Evolutionary conservation across 1,284 basidiomycete species (phyloP).

Genomic region (Phenoliferia sp.): DNA sequence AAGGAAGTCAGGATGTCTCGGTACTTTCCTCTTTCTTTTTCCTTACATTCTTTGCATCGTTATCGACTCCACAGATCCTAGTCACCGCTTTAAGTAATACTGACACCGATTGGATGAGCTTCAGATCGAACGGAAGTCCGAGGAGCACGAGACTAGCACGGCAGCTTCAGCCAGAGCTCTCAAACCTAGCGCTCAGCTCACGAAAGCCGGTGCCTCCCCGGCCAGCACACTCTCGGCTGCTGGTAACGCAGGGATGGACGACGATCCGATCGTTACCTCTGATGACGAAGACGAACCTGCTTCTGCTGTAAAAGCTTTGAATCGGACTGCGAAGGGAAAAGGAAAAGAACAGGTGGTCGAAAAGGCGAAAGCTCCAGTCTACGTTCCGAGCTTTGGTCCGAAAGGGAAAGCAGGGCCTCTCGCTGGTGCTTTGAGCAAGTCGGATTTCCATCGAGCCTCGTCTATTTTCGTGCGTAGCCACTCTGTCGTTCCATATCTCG

Average conservation of each 20-base stretch:
- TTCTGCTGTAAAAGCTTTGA: background rate
- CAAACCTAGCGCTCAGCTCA: too few species aligned
- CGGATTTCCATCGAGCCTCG: background rate
- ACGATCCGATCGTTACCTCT: slow-evolving; percentile 9
- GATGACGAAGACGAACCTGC: background rate
- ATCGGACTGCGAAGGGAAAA: background rate
- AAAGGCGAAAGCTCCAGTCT: background rate
- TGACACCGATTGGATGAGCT: background rate
- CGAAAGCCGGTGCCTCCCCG: slow-evolving; percentile 7
- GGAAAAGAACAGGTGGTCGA: background rate
- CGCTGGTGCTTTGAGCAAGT: background rate
- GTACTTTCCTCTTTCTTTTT: background rate
- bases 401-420: background rate
- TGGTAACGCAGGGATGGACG: background rate
- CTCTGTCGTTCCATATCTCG: background rate
- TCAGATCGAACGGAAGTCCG: too few species aligned
- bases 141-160: too few species aligned
- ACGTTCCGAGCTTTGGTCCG: background rate
- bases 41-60: background rate
- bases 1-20: background rate
- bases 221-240: background rate
- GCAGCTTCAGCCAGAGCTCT: background rate
- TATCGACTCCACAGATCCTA: background rate
- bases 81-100: background rate
- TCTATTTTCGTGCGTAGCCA: background rate